Evolutionary conservation across 2,329 filamentous ascomycete species (phyloP), one percentile per base, ranked within the genome.

Genomic region (Aspergillus neoniger): DNA sequence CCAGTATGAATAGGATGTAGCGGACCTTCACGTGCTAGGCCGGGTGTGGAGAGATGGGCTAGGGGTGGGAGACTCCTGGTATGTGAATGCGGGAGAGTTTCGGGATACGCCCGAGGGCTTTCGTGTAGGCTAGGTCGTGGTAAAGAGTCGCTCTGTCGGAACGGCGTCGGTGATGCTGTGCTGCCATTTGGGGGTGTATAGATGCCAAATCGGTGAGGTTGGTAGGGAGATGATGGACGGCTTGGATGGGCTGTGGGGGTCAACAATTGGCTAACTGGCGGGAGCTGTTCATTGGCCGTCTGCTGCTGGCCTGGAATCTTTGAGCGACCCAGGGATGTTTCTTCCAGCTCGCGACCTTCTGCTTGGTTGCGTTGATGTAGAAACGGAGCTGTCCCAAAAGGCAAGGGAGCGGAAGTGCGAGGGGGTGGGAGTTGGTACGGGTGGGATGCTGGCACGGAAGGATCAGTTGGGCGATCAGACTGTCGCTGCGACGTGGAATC

Each of bases 401-500:
- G 72, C 56, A 77, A 63, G 52, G 71, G 69, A 21, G 63, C 65
- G 5, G 71, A 70, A 51, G 71, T 63, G 39, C 71, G 74, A 55
- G 76, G 77, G 32, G 74, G 76, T 58, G 77, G 77, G 57, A 79
- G 77, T 60, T 76, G 74, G 64, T 77, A 79, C 53, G 72, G 74
- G 58, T 62, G 69, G 55, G 70, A 68, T 66, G 63, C 72, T 49
- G 68, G 50, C 54, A 70, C 71, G 72, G 68, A 69, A 50, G 63
- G 66, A 62, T 75, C 75, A 69, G 73, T 70, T 65, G 67, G 50
- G 63, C 50, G 63, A 47, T 70, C 67, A 61, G 70, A 60, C 51
- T 68, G 63, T 52, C 66, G 69, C 63, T 72, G 70, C 48, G 69
- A 60, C 50, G 67, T 60, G 57, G 63, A 59, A 61, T 74, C 69